Evolutionary conservation across 345 rosid genomes (phyloP).

Genomic region (Bruguiera gymnorhiza): DNA sequence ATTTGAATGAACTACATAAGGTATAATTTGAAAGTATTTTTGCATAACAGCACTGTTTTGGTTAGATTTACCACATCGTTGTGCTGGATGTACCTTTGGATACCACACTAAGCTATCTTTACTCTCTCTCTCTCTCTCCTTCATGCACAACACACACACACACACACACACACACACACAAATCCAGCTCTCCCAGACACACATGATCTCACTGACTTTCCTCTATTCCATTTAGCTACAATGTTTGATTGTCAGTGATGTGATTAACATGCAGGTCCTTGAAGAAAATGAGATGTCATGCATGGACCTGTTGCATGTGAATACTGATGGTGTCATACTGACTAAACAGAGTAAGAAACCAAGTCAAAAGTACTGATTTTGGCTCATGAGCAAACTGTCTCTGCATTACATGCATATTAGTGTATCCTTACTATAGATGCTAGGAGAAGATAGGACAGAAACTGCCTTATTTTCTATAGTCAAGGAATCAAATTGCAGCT

Average conservation of each 20-base stretch:
- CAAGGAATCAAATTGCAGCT: not conserved
- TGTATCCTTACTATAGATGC: not conserved
- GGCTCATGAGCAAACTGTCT: not conserved
- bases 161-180: too few relatives aligned
- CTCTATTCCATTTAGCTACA: not conserved
- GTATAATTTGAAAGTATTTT: conserved; percentile 28
- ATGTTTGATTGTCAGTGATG: conserved; percentile 8
- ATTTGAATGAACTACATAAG: conserved; percentile 75
- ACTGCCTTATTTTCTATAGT: not conserved
- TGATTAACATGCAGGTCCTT: conserved; percentile 57
- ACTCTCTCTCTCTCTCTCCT: too few relatives aligned
- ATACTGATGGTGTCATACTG: conserved; percentile 77
- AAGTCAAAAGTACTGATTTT: conserved; percentile 3
- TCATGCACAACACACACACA: too few relatives aligned
- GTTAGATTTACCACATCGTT: not conserved
- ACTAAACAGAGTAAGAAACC: conserved; percentile 73
- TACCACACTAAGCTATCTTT: not conserved
- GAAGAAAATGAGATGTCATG: conserved; percentile 89
- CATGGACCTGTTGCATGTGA: conserved; percentile 62
- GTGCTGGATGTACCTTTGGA: not conserved
- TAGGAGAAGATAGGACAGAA: not conserved
- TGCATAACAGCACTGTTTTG: not conserved
- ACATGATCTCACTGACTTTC: not conserved
- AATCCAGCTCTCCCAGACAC: too few relatives aligned
- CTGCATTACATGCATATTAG: not conserved